Conservation (phyloP, 331 rosid genomes). For the Saraca asoca region DNA sequence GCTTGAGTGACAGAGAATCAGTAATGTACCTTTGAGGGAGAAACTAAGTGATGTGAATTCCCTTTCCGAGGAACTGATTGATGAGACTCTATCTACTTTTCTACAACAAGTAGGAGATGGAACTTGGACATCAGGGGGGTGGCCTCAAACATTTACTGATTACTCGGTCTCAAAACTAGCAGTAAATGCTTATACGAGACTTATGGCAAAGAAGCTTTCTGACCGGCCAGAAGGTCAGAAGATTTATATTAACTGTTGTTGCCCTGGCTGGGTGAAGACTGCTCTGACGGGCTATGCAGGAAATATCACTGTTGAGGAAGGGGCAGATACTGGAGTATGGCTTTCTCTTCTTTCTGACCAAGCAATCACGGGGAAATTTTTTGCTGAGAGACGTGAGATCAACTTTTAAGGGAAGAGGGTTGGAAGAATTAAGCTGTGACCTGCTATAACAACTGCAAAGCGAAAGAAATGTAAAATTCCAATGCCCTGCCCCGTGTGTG, state of each 20-base stretch:
- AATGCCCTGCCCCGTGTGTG: background rate
- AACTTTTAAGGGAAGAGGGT: conserved; percentile 42
- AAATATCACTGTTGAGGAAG: conserved; percentile 71
- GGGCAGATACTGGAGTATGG: conserved; percentile 98
- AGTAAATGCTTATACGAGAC: conserved; percentile 76
- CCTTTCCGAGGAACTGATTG: conserved; percentile 66
- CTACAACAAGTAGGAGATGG: conserved; percentile 83
- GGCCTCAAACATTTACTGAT: conserved; percentile 81
- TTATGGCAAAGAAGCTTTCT: conserved; percentile 60
- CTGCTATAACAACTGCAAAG: no score
- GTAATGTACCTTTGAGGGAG: conserved; percentile 58
- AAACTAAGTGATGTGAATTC: conserved; percentile 53
- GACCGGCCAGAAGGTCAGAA: conserved; percentile 68
- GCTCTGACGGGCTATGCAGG: conserved; percentile 89
- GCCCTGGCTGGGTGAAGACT: conserved; percentile 98
- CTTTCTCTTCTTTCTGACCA: conserved; percentile 84
- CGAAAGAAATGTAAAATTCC: no score
- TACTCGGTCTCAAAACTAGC: conserved; percentile 85
- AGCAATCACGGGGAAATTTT: conserved; percentile 68
- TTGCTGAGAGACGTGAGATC: conserved; percentile 87
- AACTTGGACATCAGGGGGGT: conserved; percentile 78
- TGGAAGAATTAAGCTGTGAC: no score
- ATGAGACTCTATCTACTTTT: conserved; percentile 49
- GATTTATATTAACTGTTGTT: conserved; percentile 76
- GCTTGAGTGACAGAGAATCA: conserved; percentile 61